Base-by-base conservation (phyloP, 768 basidiomycete genomes). In the Lepiota brunneoincarnata region DNA sequence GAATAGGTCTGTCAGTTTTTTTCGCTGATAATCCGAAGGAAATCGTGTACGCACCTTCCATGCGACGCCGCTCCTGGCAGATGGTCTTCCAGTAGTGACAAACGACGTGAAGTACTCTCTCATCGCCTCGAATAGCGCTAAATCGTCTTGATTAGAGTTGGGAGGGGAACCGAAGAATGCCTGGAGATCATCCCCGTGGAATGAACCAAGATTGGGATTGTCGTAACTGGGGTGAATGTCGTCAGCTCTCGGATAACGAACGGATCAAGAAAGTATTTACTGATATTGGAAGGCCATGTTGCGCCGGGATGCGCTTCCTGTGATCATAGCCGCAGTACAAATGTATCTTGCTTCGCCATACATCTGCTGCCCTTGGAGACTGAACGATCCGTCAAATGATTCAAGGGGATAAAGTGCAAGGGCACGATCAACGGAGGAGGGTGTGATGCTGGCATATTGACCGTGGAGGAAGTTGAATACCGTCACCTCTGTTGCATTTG, bases 341-440 rank as follows among this genome's bases (percentile, higher is more conserved):
- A 77, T 75, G 46, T 74, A 76, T 45, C 75, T 59, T 49, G 66
- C 66, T 51, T 77, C 75, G 24, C 75, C 75, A 55, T 76, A 77
- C 72, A 77, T 76, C 56, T 74, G 72, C 45, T 75, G 72, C 7
- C 68, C 73, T 55, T 75, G 74, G 7, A 72, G 62, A 49, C 72
- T 71, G 31, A 73, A 66, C 6, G 69, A 72, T 10, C 56, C 61
- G 31, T 63, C 56, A 59, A 65, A 77, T 38, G 66, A 64, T 4
- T 57, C 49, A 18, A 75, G 54, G 0, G 75, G 73, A 51, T 77
- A 77, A 6, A 67, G 59, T 4, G 58, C 53, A 7, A 74, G 38
- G n/a, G 69, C 71, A 6, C 57, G 47, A 21, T 66, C 51, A 45
- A 75, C 67, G 1, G 74, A 67, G 2, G 49, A 39, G 0, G 64